A percentile compares a stretch with the other conserved stretches of the same genome.
Conservation (phyloP, 2,329 filamentous ascomycete species). For the Aspergillus quadrilineatus region DNA sequence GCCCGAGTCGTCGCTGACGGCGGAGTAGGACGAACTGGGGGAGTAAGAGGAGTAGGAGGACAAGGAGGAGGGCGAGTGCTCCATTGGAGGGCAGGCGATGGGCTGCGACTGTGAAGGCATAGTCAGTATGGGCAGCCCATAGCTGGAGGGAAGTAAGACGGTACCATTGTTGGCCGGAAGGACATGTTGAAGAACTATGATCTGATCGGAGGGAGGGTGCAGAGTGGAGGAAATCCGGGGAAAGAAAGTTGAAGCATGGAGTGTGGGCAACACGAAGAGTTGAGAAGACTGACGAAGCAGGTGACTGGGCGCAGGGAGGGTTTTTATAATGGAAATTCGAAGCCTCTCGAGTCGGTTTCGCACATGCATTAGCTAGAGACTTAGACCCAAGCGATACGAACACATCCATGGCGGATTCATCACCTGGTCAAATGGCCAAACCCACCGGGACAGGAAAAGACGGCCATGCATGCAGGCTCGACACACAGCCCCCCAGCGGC, state of each 20-base stretch:
- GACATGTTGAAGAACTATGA: slow-evolving; percentile 15
- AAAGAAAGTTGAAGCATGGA: slow-evolving; percentile 9
- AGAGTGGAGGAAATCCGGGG: slow-evolving; percentile 2
- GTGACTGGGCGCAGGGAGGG: slow-evolving; percentile 8
- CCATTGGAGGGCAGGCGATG: slow-evolving; percentile 24
- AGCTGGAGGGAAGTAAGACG: not conserved
- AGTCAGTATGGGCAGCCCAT: not conserved
- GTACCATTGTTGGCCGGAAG: slow-evolving; percentile 17
- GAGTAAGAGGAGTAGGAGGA: slow-evolving; percentile 14
- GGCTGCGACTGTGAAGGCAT: slow-evolving; percentile 13
- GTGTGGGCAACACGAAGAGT: not conserved
- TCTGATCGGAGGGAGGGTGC: not conserved
- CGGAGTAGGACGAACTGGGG: slow-evolving; percentile 20
- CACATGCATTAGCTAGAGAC: slow-evolving; percentile 22
- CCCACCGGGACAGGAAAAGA: slow-evolving; percentile 1
- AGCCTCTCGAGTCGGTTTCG: slow-evolving; percentile 16
- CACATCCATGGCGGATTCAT: slow-evolving; percentile 20
- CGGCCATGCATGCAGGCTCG: slow-evolving; percentile 15
- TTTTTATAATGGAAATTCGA: slow-evolving; percentile 13
- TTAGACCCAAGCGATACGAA: slow-evolving; percentile 20
- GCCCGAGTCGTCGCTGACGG: slow-evolving; percentile 21
- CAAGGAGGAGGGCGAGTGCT: slow-evolving; percentile 23
- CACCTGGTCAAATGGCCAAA: slow-evolving; percentile 20
- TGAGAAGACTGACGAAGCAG: slow-evolving; percentile 8
- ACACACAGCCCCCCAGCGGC: slow-evolving; percentile 20